Conservation (phyloP, 768 basidiomycete genomes). For the Suillus placidus region DNA sequence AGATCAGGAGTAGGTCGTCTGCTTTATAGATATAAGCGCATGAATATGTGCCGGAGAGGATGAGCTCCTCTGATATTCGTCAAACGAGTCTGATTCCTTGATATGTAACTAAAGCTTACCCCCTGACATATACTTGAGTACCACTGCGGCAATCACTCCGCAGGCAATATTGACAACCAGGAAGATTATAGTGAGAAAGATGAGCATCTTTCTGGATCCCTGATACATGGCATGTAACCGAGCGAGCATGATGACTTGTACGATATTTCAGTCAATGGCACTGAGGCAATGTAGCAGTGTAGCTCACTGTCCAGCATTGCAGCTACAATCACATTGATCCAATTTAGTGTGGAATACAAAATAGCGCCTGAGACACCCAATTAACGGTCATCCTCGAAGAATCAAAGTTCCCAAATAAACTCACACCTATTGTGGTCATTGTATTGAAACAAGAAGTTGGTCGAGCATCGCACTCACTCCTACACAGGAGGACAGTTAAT, state of each 20-base stretch:
- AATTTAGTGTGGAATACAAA: background rate
- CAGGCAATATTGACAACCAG: background rate
- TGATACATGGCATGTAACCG: constrained; percentile 1
- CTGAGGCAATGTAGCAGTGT: background rate
- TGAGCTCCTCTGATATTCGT: background rate
- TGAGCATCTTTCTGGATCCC: background rate
- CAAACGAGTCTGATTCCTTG: background rate
- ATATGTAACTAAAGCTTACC: background rate
- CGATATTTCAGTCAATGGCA: background rate
- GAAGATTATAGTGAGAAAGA: background rate
- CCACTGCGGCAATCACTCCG: background rate
- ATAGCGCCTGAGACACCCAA: background rate
- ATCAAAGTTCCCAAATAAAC: background rate
- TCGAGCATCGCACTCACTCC: background rate
- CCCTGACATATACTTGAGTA: background rate
- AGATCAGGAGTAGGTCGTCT: background rate
- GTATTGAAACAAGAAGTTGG: background rate
- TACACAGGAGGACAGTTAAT: background rate
- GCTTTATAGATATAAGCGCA: background rate
- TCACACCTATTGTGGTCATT: background rate
- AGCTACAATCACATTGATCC: background rate
- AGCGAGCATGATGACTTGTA: background rate
- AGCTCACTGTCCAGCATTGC: background rate
- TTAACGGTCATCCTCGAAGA: background rate
- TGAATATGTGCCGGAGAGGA: background rate